Evolutionary conservation across 805 yeast species (phyloP), one percentile per base, ranked within the genome.

Genomic region (Brettanomyces sp.): DNA sequence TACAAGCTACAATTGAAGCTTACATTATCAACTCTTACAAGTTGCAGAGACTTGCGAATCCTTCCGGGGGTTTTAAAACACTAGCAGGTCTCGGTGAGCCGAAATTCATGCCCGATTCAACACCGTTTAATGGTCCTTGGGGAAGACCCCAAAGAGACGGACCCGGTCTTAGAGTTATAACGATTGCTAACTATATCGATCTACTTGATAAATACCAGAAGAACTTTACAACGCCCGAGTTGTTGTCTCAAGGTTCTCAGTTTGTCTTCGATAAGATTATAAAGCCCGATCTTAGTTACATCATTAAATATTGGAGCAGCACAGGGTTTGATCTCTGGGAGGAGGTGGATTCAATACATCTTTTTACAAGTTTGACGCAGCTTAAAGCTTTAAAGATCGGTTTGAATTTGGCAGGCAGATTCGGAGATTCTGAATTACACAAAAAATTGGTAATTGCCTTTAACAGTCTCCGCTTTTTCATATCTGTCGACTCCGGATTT

Each of bases 101-200:
- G 6, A 91, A 91, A 62, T 91, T 84, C 58, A 61, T 72, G 59
- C 77, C 80, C 4, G 76, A 87, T 58, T 81, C 83, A 23, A 55
- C 77, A 0, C 69, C 85, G 1, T 91, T 84, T 56, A 61, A 62
- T 5, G 80, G 67, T 2, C 60, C 68, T 34, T 91, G 98, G 98
- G 98, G 98, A 2, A 72, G 98, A 54, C 98, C 98, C 1, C 98
- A 91, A 64, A 75, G 88, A 49, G 98, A 91, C 62, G 98, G 98
- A 0, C 96, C 98, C 1, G 90, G 95, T 1, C 69, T 91, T 47
- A 73, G 97, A 55, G 73, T 80, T 9, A 72, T 82, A 46, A 74
- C 95, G 1, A 70, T 82, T 22, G 62, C 76, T 36, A 74, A 74
- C 49, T 85, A 77, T 58, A 53, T 85, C 48, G 63, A 67, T 22